phyloP scores from a whole-genome alignment of 148 eudicot species.

The Suaeda aralocaspica region DNA sequence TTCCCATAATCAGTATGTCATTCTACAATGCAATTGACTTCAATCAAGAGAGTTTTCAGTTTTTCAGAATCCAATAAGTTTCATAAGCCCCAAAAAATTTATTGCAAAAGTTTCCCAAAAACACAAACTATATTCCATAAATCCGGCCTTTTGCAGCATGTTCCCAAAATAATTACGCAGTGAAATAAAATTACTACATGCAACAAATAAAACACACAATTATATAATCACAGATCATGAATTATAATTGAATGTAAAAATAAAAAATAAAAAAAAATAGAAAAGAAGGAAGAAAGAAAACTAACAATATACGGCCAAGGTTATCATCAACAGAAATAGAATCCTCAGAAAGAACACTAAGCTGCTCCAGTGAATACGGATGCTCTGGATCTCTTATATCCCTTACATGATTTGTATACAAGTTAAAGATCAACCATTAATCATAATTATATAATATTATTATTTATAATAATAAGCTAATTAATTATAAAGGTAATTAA shows the following conservation, averaged over 20 bases:
- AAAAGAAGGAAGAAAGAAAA: background rate
- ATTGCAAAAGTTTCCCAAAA: too few relatives aligned
- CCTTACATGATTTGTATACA: constrained; percentile 53
- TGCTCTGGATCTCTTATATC: constrained; percentile 96
- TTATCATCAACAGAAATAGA: constrained; percentile 74
- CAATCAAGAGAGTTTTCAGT: too few relatives aligned
- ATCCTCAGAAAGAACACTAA: constrained; percentile 80
- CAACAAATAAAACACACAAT: background rate
- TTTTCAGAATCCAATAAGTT: too few relatives aligned
- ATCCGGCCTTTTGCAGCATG: too few relatives aligned
- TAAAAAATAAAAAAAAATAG: background rate
- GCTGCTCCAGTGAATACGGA: constrained; percentile 88
- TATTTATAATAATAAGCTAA: background rate
- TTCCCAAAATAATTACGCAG: too few relatives aligned
- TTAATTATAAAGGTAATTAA: background rate
- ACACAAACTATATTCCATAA: too few relatives aligned
- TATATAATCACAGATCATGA: background rate
- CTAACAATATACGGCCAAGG: constrained; percentile 77
- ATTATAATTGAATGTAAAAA: background rate
- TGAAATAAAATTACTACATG: too few relatives aligned
- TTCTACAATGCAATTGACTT: too few relatives aligned
- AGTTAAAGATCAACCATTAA: constrained; percentile 48
- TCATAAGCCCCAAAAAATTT: too few relatives aligned
- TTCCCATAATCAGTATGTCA: too few relatives aligned
- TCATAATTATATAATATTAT: background rate